Conservation (phyloP, 106 monocot species). For the Xerophyta viscosa region DNA sequence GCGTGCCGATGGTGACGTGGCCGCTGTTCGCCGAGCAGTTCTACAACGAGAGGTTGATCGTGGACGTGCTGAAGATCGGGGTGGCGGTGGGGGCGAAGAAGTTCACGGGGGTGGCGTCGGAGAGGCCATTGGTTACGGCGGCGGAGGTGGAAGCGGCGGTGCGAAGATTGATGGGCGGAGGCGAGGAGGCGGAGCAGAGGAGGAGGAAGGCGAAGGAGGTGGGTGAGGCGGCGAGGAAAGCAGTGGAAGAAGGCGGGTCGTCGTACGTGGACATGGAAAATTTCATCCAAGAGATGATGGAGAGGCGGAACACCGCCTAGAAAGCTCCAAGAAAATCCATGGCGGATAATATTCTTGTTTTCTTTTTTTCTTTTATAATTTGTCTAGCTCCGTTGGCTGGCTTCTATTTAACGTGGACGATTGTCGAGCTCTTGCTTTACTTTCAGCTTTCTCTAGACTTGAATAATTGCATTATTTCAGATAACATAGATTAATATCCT, state of each 20-base stretch:
- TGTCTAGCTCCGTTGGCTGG: too few species aligned
- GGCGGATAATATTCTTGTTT: too few species aligned
- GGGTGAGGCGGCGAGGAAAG: conserved; percentile 4
- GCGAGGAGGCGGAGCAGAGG: conserved; percentile 11
- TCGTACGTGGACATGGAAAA: conserved; percentile 3
- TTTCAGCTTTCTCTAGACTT: too few species aligned
- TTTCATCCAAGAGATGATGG: conserved; percentile 8
- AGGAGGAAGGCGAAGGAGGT: conserved; percentile 11
- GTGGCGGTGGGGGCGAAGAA: conserved; percentile 3
- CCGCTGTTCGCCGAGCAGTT: conserved; percentile 24
- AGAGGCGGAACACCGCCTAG: not conserved
- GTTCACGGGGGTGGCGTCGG: not conserved
- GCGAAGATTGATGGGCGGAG: conserved; percentile 1
- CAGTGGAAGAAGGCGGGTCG: conserved; percentile 17
- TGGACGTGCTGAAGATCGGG: conserved; percentile 11
- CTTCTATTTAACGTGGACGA: too few species aligned
- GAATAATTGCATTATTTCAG: too few species aligned
- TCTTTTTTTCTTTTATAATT: too few species aligned
- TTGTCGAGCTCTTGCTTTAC: too few species aligned
- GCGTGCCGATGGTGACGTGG: conserved; percentile 18
- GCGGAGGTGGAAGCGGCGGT: not conserved
- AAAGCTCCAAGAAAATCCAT: too few species aligned
- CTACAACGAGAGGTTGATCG: conserved; percentile 15
- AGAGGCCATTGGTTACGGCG: not conserved
- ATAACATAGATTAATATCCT: too few species aligned